Base-by-base conservation (phyloP, 2,329 filamentous ascomycete species). In the Nothophaeocryptopus gaeumannii region DNA sequence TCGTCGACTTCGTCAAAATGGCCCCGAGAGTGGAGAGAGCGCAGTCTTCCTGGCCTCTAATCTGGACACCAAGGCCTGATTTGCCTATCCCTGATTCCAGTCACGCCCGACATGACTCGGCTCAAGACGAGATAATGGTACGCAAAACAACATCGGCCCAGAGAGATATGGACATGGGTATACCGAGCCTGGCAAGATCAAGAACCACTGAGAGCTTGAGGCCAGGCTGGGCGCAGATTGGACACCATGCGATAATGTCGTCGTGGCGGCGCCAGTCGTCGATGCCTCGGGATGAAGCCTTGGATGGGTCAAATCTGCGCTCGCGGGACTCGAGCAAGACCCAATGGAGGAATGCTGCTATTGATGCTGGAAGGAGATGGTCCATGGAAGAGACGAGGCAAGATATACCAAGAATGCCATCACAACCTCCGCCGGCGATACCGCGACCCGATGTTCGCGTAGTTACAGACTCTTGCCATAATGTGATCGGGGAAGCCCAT, bases 301-400 rank as follows among this genome's bases (percentile, higher is more conserved):
- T 13, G 11, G 9, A 36, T 36, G 35, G 14, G 32, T 10, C 1
- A 14, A 15, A 45, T 46, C 44, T 8, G 20, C 20, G 20, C 20
- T 26, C 20, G 20, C 20, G 20, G 20, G 20, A 26, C 20, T 46
- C 44, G 7, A 41, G 40, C 14, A 20, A 45, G 31, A 46, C 40
- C 3, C 26, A 26, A 14, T 50, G 48, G 48, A 50, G 41, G 16
- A 35, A 50, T 36, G 41, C 30, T 5, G 48, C 37, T n/a, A 50
- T 50, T 14, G 37, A 50, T 31, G 48, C 48, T 34, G 42, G 45
- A 9, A 31, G 45, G 31, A 38, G 37, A 13, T 36, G 38, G 32
- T 45, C 48, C 16, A 43, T 36, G 1, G 48, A 50, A 39, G 48
- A 32, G 16, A 36, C 32, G 8, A 32, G 14, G 14, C 37, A 37